Base-by-base conservation (phyloP, 345 rosid genomes). In the Eutrema japonicum region DNA sequence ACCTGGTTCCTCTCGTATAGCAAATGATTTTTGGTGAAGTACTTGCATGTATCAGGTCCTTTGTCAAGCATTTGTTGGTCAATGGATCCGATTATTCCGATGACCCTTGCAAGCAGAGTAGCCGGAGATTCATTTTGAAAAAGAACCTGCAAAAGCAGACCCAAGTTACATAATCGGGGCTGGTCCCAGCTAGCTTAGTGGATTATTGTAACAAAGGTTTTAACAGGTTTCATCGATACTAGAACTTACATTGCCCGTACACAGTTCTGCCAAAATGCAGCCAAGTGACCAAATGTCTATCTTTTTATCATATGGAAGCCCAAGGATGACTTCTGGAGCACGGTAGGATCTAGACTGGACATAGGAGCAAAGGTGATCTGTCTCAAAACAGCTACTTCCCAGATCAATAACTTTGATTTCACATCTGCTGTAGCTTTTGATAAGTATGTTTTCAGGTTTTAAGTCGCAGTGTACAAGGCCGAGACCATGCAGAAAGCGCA, bases 321-420 rank as follows among this genome's bases (percentile, higher is more conserved):
- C 96, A 71, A 93, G 60, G 65, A 93, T 88, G 79, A 93, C 98
- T 80, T 93, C 98, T 26, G 97, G 98, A 13, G 98, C 98, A 53
- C 97, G 97, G 76, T 93, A 93, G n/a, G 98, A 91, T 75, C 98
- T 85, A 14, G 98, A 94, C 71, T 94, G 98, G 57, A 94, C 98
- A 77, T 94, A 94, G 49, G 98, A 94, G 86, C 97, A 94, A 7
- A 94, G 80, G 74, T 94, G 96, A 80, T 91, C 98, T 2, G 98
- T 91, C 87, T 89, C 97, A 75, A 91, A 94, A 83, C 98, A 94
- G 83, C 98, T 91, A 81, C 98, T 94, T 78, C 98, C 98, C 45
- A 94, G 95, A 82, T 94, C 98, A 69, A 94, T 94, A 78, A 91
- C 96, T 89, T 94, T 94, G 74, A 91, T 88, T 82, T 94, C 98